A percentile compares a stretch with the other conserved stretches of the same genome.
phyloP scores from a whole-genome alignment of 1,284 basidiomycete species.

The Phenoliferia sp. region DNA sequence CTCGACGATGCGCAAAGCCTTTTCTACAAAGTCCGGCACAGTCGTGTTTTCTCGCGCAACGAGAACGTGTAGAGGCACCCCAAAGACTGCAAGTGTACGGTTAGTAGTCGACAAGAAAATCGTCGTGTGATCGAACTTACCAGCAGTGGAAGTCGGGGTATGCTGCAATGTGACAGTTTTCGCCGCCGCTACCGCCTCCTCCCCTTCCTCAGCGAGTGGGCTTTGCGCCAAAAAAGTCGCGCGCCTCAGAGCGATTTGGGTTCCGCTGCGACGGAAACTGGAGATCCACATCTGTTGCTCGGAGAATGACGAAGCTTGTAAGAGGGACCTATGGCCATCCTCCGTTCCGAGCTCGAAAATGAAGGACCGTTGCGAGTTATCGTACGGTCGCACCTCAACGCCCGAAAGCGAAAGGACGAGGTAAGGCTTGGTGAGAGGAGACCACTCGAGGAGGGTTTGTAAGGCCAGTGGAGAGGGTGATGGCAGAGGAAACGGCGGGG shows the following conservation, averaged over 20 bases:
- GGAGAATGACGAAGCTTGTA: constrained; percentile 62
- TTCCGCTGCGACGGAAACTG: constrained; percentile 62
- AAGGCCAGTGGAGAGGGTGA: constrained; percentile 2
- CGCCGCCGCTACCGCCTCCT: constrained; percentile 61
- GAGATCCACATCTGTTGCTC: constrained; percentile 72
- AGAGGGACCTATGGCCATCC: constrained; percentile 71
- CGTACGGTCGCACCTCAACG: constrained; percentile 60
- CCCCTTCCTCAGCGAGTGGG: constrained; percentile 61
- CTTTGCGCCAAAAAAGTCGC: constrained; percentile 70
- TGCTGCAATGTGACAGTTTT: constrained; percentile 30
- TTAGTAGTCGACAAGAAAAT: neutral
- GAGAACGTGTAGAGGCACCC: constrained; percentile 63
- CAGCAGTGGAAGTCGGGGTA: neutral
- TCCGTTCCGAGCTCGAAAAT: constrained; percentile 75
- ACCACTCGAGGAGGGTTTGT: constrained; percentile 1
- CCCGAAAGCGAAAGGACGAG: constrained; percentile 66
- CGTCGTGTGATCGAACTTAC: neutral
- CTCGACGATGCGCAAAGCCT: constrained; percentile 65
- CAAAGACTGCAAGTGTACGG: constrained; percentile 74
- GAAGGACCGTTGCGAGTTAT: constrained; percentile 72
- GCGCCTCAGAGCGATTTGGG: constrained; percentile 66
- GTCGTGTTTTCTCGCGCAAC: constrained; percentile 58
- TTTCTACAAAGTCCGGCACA: constrained; percentile 58
- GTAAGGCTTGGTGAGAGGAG: constrained; percentile 53
- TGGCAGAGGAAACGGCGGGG: neutral